phyloP scores from a whole-genome alignment of 2,329 filamentous ascomycete genomes.

The Fusarium sambucinum region DNA sequence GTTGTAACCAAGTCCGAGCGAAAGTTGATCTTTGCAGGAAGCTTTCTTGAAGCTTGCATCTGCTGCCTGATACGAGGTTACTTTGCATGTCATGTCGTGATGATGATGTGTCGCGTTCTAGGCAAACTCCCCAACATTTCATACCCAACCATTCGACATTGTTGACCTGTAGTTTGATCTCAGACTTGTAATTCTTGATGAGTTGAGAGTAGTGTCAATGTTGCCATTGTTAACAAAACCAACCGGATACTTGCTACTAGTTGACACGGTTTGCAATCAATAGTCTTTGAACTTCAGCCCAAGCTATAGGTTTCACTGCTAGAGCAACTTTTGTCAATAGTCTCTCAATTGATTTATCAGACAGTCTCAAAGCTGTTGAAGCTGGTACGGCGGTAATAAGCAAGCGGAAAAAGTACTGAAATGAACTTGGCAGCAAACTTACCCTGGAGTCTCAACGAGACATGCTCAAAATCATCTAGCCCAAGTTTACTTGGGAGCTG shows the following conservation, averaged over 20 bases:
- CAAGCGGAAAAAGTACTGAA: not conserved
- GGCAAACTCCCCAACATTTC: not conserved
- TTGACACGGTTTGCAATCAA: not conserved
- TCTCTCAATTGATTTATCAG: too few relatives aligned
- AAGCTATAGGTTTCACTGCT: not conserved
- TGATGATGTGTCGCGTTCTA: not conserved
- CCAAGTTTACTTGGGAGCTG: not conserved
- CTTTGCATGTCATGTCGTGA: slow-evolving; percentile 8
- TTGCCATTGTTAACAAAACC: not conserved
- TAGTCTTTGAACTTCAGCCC: not conserved
- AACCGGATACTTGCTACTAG: not conserved
- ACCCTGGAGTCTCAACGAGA: not conserved
- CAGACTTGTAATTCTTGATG: not conserved
- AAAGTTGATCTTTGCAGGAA: not conserved
- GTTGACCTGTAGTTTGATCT: not conserved
- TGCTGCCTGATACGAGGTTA: slow-evolving; percentile 20
- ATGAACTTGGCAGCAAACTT: not conserved
- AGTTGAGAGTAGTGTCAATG: not conserved
- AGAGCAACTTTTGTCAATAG: not conserved
- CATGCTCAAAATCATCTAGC: not conserved
- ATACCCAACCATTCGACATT: not conserved
- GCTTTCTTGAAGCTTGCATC: not conserved
- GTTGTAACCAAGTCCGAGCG: not conserved
- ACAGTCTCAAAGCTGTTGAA: too few relatives aligned
- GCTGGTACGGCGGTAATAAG: not conserved